Base-by-base conservation (phyloP, 805 yeast genomes). In the Ogataea neopini region DNA sequence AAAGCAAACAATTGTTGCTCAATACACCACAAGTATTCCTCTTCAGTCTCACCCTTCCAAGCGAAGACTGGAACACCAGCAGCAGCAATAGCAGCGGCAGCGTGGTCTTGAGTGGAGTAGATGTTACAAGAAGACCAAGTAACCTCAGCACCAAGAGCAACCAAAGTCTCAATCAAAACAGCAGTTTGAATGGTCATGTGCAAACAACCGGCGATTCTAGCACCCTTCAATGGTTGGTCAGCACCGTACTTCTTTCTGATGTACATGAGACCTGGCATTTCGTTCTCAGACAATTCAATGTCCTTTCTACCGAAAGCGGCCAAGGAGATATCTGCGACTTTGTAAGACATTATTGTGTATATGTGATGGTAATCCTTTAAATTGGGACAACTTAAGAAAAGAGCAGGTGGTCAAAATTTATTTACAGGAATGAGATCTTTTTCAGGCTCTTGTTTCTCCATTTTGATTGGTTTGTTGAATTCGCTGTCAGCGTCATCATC, bases 291-390 rank as follows among this genome's bases (percentile, higher is more conserved):
- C 71, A 92, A 83, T 77, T 92, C 97, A 67, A 92, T 94, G 77
- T 92, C 99, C 77, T 92, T 94, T 82, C 99, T 90, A 78, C 99
- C 99, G 75, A 94, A 92, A 70, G 99, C 99, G 69, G 99, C 98
- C 60, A 92, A 83, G 63, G 97, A 88, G 75, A 94, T 87, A 75
- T 92, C 99, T 65, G 97, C 95, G 72, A 92, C 96, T 76, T 94
- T 92, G 82, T 82, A 94, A 28, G 40, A 23, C 43, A 45, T 45
- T 22, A 75, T 83, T 86, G 37, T 62, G 26, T 45, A 22, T 22
- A 22, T 22, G 32, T 39, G 42, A 26, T 39, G 25, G 42, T 39
- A 28, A 26, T 36, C 29, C 14, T 36, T 11, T 13, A 26, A 15
- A 9, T 26, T 17, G 25, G 25, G 25, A 22, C 25, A 22, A 22